phyloP scores from a whole-genome alignment of 176 grass and related monocot genomes.

The Raddia guianensis region DNA sequence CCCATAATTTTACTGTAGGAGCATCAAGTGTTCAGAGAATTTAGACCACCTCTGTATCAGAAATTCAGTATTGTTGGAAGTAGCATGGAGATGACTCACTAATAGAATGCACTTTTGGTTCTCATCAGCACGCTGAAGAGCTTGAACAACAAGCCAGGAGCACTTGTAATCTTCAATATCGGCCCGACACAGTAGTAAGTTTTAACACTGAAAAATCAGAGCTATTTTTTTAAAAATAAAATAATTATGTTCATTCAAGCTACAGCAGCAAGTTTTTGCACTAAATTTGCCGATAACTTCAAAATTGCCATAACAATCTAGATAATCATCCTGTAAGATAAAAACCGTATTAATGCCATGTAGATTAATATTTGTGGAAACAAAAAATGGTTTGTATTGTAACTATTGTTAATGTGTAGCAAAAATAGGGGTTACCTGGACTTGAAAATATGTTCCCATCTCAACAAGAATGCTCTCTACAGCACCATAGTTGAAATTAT shows the following conservation, averaged over 20 bases:
- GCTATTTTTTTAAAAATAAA: not conserved
- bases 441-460: slow-evolving; percentile 98
- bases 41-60: not conserved
- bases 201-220: slow-evolving; percentile 27
- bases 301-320: slow-evolving; percentile 93
- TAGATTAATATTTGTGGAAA: slow-evolving; percentile 28
- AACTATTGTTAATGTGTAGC: not conserved
- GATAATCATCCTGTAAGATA: slow-evolving; percentile 87
- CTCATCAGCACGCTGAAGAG: slow-evolving; percentile 66
- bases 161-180: slow-evolving; percentile 99
- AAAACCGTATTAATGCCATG: slow-evolving; percentile 19
- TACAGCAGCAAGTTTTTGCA: not conserved
- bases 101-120: slow-evolving; percentile 64
- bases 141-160: slow-evolving; percentile 98
- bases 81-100: slow-evolving; percentile 48
- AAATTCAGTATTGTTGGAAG: not conserved
- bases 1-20: slow-evolving; percentile 90
- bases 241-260: not conserved
- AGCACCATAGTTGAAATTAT: slow-evolving; percentile 57
- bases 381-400: slow-evolving; percentile 1
- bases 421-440: slow-evolving; percentile 64
- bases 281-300: slow-evolving; percentile 91
- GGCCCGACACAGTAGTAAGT: slow-evolving; percentile 69
- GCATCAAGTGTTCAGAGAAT: not conserved
- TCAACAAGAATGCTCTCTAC: slow-evolving; percentile 92